Evolutionary conservation across 2,329 filamentous ascomycete genomes (phyloP).

Genomic region (Drechslerella dactyloides): DNA sequence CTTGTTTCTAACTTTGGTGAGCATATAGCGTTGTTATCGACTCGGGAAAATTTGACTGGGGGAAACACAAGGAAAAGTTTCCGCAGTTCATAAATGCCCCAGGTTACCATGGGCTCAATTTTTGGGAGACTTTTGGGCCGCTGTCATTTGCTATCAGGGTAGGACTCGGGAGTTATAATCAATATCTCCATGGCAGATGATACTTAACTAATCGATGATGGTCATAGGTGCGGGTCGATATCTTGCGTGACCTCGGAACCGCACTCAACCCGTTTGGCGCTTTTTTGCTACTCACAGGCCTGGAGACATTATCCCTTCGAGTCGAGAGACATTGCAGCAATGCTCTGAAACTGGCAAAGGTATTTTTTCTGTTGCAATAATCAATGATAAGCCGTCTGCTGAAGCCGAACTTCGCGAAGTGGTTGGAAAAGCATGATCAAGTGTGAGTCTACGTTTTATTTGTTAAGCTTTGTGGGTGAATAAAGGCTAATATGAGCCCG

Average conservation of each 20-base stretch:
- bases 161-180: background rate
- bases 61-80: constrained; percentile 80
- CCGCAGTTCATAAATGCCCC: constrained; percentile 88
- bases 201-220: background rate
- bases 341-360: constrained; percentile 73
- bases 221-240: constrained; percentile 71
- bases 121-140: constrained; percentile 88
- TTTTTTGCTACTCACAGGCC: constrained; percentile 85
- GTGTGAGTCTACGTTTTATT: constrained; percentile 60
- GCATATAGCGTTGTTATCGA: constrained; percentile 84
- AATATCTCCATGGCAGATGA: background rate
- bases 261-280: constrained; percentile 87
- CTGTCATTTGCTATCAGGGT: constrained; percentile 83
- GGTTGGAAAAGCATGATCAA: constrained; percentile 80
- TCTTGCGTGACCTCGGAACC: constrained; percentile 83
- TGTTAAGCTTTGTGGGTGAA: background rate
- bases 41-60: constrained; percentile 93
- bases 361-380: background rate
- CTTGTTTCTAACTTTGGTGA: background rate
- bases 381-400: background rate
- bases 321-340: constrained; percentile 87
- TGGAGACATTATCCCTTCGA: constrained; percentile 87
- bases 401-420: constrained; percentile 58
- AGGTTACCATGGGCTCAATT: constrained; percentile 91
- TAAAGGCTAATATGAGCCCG: no score